Evolutionary conservation across 345 rosid species (phyloP).

Genomic region (Corymbia maculata): DNA sequence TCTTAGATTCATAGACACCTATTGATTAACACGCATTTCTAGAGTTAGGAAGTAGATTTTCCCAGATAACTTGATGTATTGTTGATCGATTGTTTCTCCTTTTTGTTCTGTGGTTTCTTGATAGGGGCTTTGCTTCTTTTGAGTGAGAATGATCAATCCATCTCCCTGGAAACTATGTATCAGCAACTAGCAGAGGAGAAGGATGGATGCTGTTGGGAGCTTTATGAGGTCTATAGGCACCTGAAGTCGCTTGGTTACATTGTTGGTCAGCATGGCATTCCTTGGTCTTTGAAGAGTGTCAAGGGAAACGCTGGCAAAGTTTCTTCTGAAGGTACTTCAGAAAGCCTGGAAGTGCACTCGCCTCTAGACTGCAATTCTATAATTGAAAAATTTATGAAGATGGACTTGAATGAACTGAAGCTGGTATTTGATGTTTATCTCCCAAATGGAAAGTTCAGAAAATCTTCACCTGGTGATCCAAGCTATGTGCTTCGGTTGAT

Average conservation of each 20-base stretch:
- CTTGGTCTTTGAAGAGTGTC: slow-evolving; percentile 51
- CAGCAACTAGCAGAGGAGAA: slow-evolving; percentile 35
- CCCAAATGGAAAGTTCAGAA: slow-evolving; percentile 77
- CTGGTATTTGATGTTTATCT: slow-evolving; percentile 58
- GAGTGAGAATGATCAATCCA: slow-evolving; percentile 17
- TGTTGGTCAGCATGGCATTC: slow-evolving; percentile 49
- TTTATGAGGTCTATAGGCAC: slow-evolving; percentile 57
- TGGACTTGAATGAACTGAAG: slow-evolving; percentile 32
- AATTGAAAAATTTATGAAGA: slow-evolving; percentile 20
- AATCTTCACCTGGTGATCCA: slow-evolving; percentile 78
- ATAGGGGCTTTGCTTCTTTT: slow-evolving; percentile 63
- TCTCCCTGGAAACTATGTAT: slow-evolving; percentile 44
- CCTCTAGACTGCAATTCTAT: not conserved
- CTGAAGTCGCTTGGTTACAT: slow-evolving; percentile 74
- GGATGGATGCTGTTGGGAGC: slow-evolving; percentile 50
- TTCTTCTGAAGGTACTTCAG: slow-evolving; percentile 5
- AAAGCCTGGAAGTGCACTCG: not conserved
- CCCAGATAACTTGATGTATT: not conserved
- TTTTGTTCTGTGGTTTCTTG: slow-evolving; percentile 37
- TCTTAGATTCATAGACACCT: not conserved
- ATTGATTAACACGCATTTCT: not conserved
- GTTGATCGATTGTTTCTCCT: not conserved
- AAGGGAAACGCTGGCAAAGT: not conserved
- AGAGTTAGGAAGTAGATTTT: not conserved
- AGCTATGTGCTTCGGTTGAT: slow-evolving; percentile 44